Base-by-base conservation (phyloP, 257 asterid species). In the Solanum etuberosum region DNA sequence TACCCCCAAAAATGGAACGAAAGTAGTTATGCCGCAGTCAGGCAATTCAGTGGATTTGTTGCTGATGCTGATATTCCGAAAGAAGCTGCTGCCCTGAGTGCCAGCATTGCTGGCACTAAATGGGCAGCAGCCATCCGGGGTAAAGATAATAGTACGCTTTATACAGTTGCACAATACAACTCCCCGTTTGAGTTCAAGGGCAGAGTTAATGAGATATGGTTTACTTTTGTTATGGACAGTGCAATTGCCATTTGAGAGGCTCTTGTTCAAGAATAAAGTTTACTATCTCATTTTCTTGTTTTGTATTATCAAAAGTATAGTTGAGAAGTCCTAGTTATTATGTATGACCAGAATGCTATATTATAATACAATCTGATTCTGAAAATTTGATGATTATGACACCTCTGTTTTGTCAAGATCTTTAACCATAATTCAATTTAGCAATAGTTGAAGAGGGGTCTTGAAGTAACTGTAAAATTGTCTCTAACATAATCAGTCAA, bases 181-280 rank as follows among this genome's bases (percentile, higher is more conserved):
- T 95, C 99, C 9, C 98, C 98, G 0, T 96, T 96, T 73, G 99
- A 96, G 92, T 93, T 92, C 80, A 86, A 63, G 54, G 85, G 90
- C 89, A 90, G 99, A 87, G 94, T 96, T 35, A 96, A 96, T 70
- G 98, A 96, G 91, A 91, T 96, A 10, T 96, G 99, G 98, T 87
- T 96, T 84, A 90, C 95, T 2, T 93, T 95, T 51, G 70, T 91
- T 76, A n/a, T 85, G 88, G 91, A 90, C 6, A 78, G 85, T 25
- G 92, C 42, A 46, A 11, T 10, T 2, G 70, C 1, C 42, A 4
- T 80, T 80, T 80, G 67, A 80, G 84, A 42, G 25, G 63, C 3
- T n/a, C 10, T 38, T 74, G 54, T 42, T 37, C 80, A 32, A 43
- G n/a, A 23, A 46, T 11, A 74, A 3, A 74, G 25, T 37, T 74